Evolutionary conservation across 2,329 filamentous ascomycete genomes (phyloP), one percentile per base, ranked within the genome.

Genomic region (Ophioceras dolichostomum): DNA sequence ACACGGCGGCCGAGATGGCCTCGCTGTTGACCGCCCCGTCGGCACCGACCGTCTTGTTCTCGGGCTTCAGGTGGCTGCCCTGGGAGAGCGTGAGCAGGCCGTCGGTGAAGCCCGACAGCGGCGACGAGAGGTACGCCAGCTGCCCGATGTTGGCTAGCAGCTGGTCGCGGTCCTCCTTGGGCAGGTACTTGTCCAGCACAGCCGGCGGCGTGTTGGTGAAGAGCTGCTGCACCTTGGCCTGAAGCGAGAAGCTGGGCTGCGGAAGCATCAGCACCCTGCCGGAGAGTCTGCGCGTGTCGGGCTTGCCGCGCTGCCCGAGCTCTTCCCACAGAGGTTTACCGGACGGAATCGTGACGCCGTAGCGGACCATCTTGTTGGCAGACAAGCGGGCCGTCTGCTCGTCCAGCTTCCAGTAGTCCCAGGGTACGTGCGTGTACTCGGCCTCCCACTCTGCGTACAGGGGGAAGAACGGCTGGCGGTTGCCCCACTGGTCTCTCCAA

Each of bases 381-480:
- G 21, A 46, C 26, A 20, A 44, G 30, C 27, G 43, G n/a, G 43
- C 37, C 0, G 41, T 38, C 4, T 49, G 45, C 22, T 52, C 44
- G 26, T 49, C 47, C 2, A 63, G 38, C 3, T 40, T 35, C 58
- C 59, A 64, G 4, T 47, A 37, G 0, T 52, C 41, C 24, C 48
- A 57, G 0, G 51, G 49, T 5, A 65, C 46, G 40, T 67, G 59
- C 5, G 47, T 53, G 40, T 66, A 67, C 34, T 59, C 52, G 1
- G 46, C 54, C 37, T 65, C 60, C 62, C 62, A 67, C 43, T 67
- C 64, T 0, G 57, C 36, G 19, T 55, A 67, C 1, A 66, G 48
- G 0, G 63, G 62, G 17, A 55, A 56, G 54, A 55, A 65, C 0
- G 60, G 54, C 39, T 67, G 60, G 0, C 41, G 45, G 20, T 51